Evolutionary conservation across 202 grass and related monocot species (phyloP), one percentile per base, ranked within the genome.

Genomic region (Saccharum hybrid): DNA sequence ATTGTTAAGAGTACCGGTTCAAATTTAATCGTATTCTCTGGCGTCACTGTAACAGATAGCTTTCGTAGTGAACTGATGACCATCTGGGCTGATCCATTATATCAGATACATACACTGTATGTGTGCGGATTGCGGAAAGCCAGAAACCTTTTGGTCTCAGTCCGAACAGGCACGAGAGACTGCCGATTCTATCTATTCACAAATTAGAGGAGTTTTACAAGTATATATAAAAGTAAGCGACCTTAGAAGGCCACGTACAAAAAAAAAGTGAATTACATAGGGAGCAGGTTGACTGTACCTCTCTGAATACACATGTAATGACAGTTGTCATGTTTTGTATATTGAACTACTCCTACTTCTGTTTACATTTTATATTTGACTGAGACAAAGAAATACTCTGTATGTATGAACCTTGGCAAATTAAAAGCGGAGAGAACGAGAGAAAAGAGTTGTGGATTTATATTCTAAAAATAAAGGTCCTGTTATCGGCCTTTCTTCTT

Each of bases 21-120:
- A 82, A 82, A 73, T 21, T n/a, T 33, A 21, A 21, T 46, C 14
- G 18, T 82, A 48, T 1, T 73, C 56, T 30, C 8, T 48, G 19
- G 16, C 6, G 80, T 34, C 68, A 34, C 26, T 65, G 4, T 38
- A 46, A 14, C 8, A 46, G 59, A 37, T 19, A 64, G 26, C 13
- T 67, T 68, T 22, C 10, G 31, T 3, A 5, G 34, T 14, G 18
- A 68, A 46, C 41, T 49, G 39, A n/a, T 67, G 39, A n/a, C 4
- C 26, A 33, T 31, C 18, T 36, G 6, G 28, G 52, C 18, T 14
- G 8, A 49, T 66, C 31, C 22, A 68, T 31, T 30, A 31, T 15
- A 45, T 45, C 11, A 59, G 19, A 59, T 6, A 7, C 6, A 1
- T 10, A n/a, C 52, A 57, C 6, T 9, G 54, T 57, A 15, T 56